Base-by-base conservation (phyloP, 2,329 filamentous ascomycete genomes). In the Massarina eburnea region DNA sequence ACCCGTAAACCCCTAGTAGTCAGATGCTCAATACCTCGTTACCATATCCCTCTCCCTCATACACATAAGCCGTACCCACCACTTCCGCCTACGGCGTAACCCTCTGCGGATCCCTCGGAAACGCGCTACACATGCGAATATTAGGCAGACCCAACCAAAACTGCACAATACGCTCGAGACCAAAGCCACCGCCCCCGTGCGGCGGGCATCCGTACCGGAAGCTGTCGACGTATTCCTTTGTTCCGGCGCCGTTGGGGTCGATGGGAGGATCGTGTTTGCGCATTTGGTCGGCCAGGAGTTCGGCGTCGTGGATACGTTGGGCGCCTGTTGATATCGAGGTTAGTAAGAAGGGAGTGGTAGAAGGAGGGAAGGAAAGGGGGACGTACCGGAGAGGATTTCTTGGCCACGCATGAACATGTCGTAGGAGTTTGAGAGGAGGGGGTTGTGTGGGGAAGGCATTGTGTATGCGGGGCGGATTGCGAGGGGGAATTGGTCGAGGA, bases 401-500 rank as follows among this genome's bases (percentile, higher is more conserved):
- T 86, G 82, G 12, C 83, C 83, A 57, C 83, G 80, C 82, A 86
- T 85, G 75, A 86, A 85, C 74, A 86, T 84, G 67, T 86, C 83
- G 69, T 84, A 86, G 3, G 79, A 82, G 73, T 85, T 84, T 34
- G 78, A 74, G 58, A 75, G 75, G 71, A 77, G 58, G 6, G 72
- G 61, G 55, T 72, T 64, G 29, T 53, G 30, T 30, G 73, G 70
- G 26, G 67, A 88, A 43, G 88, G 84, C 76, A 92, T 89, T 51
- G 92, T 91, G 73, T 96, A 97, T 73, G 96, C 96, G 4, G 92
- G 92, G 22, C 94, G 83, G 17, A 94, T 89, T 29, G 79, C 78
- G 71, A 94, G 84, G 35, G 94, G 94, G 79, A 96, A 99, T 74
- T 97, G 94, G 78, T 97, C 92, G 52, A 99, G 81, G 18, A 95